Evolutionary conservation across 768 basidiomycete genomes (phyloP).

Genomic region (Coprinopsis cinerea): DNA sequence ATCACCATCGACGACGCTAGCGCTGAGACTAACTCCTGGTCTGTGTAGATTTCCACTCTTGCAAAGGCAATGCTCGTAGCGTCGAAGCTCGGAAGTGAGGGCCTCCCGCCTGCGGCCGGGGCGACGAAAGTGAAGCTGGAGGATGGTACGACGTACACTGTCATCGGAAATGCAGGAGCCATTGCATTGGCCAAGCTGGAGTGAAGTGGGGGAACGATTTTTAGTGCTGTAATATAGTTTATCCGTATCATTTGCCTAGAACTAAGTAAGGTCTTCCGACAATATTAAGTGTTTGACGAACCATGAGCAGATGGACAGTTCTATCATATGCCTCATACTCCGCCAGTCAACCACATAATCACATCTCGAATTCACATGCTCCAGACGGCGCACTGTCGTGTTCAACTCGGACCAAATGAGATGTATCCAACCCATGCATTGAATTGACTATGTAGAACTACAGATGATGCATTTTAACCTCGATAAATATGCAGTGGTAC

Average conservation of each 20-base stretch:
- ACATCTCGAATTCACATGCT: too few relatives aligned
- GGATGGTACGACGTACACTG: slow-evolving; percentile 39
- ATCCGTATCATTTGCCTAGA: too few relatives aligned
- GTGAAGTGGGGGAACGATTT: too few relatives aligned
- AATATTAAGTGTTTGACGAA: too few relatives aligned
- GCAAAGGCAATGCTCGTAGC: slow-evolving; percentile 50
- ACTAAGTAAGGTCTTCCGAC: too few relatives aligned
- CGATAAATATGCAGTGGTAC: slow-evolving; percentile 1
- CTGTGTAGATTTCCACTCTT: slow-evolving; percentile 41
- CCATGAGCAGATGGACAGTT: too few relatives aligned
- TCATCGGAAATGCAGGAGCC: slow-evolving; percentile 51
- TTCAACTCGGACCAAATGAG: not conserved
- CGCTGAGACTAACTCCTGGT: not conserved
- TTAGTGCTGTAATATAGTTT: too few relatives aligned
- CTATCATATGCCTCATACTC: too few relatives aligned
- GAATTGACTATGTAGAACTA: slow-evolving; percentile 3
- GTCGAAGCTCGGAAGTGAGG: slow-evolving; percentile 47
- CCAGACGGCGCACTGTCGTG: too few relatives aligned
- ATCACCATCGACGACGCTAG: not conserved
- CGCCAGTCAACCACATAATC: too few relatives aligned
- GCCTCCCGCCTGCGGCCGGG: slow-evolving; percentile 36
- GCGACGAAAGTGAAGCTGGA: slow-evolving; percentile 34
- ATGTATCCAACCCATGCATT: not conserved
- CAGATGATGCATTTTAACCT: not conserved
- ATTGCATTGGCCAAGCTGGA: slow-evolving; percentile 29